Base-by-base conservation (phyloP, 2,329 filamentous ascomycete species). In the Dothideomycetidae sp. region DNA sequence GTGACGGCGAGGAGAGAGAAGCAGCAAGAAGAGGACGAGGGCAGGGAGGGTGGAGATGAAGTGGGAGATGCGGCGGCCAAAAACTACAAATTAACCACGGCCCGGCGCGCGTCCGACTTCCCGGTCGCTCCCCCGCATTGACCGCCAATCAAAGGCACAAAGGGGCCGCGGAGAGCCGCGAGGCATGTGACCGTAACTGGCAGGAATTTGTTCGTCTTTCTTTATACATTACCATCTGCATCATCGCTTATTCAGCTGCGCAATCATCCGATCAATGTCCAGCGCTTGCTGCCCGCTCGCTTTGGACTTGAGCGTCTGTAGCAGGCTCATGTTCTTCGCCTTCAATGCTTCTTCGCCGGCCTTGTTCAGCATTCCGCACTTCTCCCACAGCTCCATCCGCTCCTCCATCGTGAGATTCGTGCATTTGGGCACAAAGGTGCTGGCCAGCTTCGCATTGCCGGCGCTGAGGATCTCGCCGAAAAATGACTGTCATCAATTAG, bases 301-400 rank as follows among this genome's bases (percentile, higher is more conserved):
- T 46, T 79, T 84, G 40, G 72, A 71, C 46, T 83, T 67, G 46
- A 96, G 61, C 36, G 75, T 67, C 49, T 79, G 73, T 60, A 92
- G 75, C n/a, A 77, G 64, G 48, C 77, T 78, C 33, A 73, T 64
- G 54, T 98, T 82, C 58, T 81, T 92, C 42, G 72, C 68, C 61
- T 77, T 83, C 42, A 85, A 70, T 3, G 90, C 88, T 62, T 96
- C 90, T 60, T 96, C 86, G 3, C 81, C 90, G 2, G 90, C 90
- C 60, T 83, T 85, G 17, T 80, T 71, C 31, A 84, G 67, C 75
- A 93, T 73, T 12, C 88, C 88, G 57, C 90, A 96, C 61, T 93
- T 93, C 50, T 93, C 77, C 71, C 86, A 98, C 88, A 98, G 94
- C 47, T 79, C 73, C 39, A 93, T 78, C 3, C 78, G 67, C 49